These are phyloP conservation scores for Rheum nobile DNA, from an alignment of 148 eudicot species.

Conservation along the genomic window DNA sequence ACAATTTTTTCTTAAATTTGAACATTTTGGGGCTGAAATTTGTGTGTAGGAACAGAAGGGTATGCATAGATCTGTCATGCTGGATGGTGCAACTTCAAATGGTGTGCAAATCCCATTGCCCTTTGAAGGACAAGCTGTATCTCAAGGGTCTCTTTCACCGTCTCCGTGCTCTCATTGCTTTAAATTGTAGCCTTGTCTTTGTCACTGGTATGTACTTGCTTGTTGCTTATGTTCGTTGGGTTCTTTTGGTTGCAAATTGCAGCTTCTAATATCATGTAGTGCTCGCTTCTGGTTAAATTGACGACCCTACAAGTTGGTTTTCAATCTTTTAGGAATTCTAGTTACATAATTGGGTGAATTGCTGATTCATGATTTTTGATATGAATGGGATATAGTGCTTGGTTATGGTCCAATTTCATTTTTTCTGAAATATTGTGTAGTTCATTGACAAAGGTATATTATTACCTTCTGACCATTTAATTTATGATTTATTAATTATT, in stretches of 20 bases:
- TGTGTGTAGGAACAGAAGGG: slow-evolving; percentile 73
- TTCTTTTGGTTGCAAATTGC: neutral
- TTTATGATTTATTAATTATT: neutral
- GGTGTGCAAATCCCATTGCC: slow-evolving; percentile 55
- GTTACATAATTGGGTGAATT: neutral
- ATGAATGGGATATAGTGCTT: neutral
- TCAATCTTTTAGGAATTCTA: neutral
- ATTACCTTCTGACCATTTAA: neutral
- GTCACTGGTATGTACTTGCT: slow-evolving; percentile 47
- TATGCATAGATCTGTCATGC: slow-evolving; percentile 87
- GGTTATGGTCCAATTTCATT: neutral
- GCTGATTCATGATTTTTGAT: neutral
- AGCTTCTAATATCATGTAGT: neutral
- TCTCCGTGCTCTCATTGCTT: slow-evolving; percentile 80
- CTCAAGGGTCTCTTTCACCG: slow-evolving; percentile 87
- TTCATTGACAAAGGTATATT: neutral
- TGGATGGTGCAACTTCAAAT: slow-evolving; percentile 93
- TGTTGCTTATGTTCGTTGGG: slow-evolving; percentile 3
- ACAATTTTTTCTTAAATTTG: neutral
- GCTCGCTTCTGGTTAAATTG: neutral
- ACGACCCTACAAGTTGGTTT: neutral
- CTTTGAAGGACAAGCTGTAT: slow-evolving; percentile 67
- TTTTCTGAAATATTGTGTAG: neutral
- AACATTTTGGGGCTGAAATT: neutral
- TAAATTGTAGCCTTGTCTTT: slow-evolving; percentile 78